Evolutionary conservation across 177 flowering plant species (phyloP).

Genomic region (Vitis hybrid): DNA sequence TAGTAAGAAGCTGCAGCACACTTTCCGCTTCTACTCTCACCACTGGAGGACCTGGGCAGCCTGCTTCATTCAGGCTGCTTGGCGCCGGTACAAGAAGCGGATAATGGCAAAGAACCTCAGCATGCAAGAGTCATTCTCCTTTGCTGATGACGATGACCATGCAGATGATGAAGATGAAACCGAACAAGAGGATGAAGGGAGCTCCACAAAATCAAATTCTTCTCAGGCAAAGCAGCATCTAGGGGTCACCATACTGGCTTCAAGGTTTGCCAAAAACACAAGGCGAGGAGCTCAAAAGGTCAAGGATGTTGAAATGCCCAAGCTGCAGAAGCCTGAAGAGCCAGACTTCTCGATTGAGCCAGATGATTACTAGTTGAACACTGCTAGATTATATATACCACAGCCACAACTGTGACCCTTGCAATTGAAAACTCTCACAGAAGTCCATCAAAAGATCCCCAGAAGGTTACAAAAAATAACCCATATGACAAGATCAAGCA

Average conservation of each 20-base stretch:
- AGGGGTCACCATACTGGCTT: conserved; percentile 40
- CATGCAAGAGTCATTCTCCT: conserved; percentile 26
- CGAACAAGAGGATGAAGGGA: not conserved
- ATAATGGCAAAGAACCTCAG: conserved; percentile 29
- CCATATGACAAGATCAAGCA: not conserved
- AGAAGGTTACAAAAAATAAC: not conserved
- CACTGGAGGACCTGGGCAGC: conserved; percentile 66
- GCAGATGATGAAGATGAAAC: conserved; percentile 6
- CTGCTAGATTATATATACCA: not conserved
- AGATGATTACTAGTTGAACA: conserved; percentile 26
- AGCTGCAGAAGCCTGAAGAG: conserved; percentile 44
- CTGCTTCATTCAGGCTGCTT: conserved; percentile 57
- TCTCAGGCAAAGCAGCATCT: conserved; percentile 27
- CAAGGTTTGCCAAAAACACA: conserved; percentile 44
- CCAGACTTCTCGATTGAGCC: conserved; percentile 43
- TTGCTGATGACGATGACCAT: conserved; percentile 4
- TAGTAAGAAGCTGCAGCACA: conserved; percentile 56
- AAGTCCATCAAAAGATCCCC: not conserved
- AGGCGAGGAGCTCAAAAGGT: conserved; percentile 36
- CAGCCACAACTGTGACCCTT: not conserved
- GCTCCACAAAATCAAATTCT: not conserved
- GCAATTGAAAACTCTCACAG: not conserved
- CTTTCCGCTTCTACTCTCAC: conserved; percentile 53
- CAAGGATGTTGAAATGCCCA: conserved; percentile 32
- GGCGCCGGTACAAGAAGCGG: conserved; percentile 45